Evolutionary conservation across 225 moss, liverwort and hornwort species (phyloP), one percentile per base, ranked within the genome.

Genomic region (Anthoceros angustus): DNA sequence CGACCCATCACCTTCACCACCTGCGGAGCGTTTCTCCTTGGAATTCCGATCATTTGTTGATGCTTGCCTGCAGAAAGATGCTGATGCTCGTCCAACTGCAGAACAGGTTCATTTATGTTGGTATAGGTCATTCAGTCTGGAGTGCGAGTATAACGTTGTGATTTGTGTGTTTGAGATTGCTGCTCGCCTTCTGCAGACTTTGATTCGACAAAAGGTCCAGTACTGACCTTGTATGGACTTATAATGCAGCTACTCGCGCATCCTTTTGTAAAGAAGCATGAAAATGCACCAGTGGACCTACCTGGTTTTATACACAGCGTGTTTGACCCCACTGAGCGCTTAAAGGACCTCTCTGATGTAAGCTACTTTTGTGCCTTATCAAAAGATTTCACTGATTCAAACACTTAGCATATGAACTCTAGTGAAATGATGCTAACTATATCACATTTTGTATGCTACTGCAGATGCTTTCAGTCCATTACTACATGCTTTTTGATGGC

Each of bases 401-500:
- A n/a, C n/a, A n/a, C n/a, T n/a, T n/a, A n/a, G n/a, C n/a, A n/a
- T n/a, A n/a, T n/a, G n/a, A n/a, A n/a, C n/a, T n/a, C n/a, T n/a
- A n/a, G n/a, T n/a, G n/a, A n/a, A n/a, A n/a, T n/a, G n/a, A n/a
- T n/a, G n/a, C n/a, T n/a, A n/a, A n/a, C n/a, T n/a, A n/a, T n/a
- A n/a, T n/a, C n/a, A n/a, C n/a, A n/a, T n/a, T n/a, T n/a, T n/a
- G n/a, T n/a, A n/a, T n/a, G n/a, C n/a, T n/a, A n/a, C 43, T 72
- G 40, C 92, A 98, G 98, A 98, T 98, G 91, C 88, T 98, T 65
- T 92, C 98, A 5, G 87, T 92, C 15, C 92, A 98, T 73, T 98
- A 98, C 73, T 98, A 98, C 83, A 82, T 83, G 87, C 72, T 92
- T 26, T 92, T 98, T 71, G 88, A 98, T 75, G 92, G 92, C 50